Conservation (phyloP, 495 filamentous ascomycete species). For the Aspergillus heteromorphus region DNA sequence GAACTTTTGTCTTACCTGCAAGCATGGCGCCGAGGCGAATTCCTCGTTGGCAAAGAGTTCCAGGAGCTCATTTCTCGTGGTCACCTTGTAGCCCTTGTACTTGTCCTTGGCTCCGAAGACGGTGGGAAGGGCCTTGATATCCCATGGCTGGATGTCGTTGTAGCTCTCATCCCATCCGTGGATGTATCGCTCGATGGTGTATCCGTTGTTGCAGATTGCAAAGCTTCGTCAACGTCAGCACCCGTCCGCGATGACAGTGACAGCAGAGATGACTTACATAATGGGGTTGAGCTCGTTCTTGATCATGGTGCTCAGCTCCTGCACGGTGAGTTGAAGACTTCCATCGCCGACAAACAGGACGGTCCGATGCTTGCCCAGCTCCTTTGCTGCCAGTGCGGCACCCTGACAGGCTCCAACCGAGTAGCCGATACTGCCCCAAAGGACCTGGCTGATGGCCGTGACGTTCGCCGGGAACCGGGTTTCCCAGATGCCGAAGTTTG, state of each 20-base stretch:
- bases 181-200: constrained; percentile 53
- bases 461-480: constrained; percentile 73
- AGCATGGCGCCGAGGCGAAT: constrained; percentile 48
- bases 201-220: constrained; percentile 52
- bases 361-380: constrained; percentile 55
- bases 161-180: constrained; percentile 65
- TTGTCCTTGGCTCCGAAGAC: constrained; percentile 62
- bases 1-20: constrained; percentile 41
- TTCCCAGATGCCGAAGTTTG: constrained; percentile 88
- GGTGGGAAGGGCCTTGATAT: constrained; percentile 59
- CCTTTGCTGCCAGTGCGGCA: constrained; percentile 65
- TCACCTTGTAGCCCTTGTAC: constrained; percentile 61
- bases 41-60: constrained; percentile 59
- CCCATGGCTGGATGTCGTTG: constrained; percentile 76
- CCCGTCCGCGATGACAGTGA: constrained; percentile 14
- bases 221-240: constrained; percentile 42
- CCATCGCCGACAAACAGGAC: constrained; percentile 88
- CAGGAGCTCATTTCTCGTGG: constrained; percentile 64
- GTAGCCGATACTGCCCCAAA: constrained; percentile 88
- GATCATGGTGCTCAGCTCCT: constrained; percentile 85
- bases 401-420: constrained; percentile 75
- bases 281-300: constrained; percentile 71
- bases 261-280: too few species aligned
- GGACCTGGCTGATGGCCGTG: constrained; percentile 72
- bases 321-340: constrained; percentile 75